Base-by-base conservation (phyloP, 1,284 basidiomycete species). In the Puccinia coronata region DNA sequence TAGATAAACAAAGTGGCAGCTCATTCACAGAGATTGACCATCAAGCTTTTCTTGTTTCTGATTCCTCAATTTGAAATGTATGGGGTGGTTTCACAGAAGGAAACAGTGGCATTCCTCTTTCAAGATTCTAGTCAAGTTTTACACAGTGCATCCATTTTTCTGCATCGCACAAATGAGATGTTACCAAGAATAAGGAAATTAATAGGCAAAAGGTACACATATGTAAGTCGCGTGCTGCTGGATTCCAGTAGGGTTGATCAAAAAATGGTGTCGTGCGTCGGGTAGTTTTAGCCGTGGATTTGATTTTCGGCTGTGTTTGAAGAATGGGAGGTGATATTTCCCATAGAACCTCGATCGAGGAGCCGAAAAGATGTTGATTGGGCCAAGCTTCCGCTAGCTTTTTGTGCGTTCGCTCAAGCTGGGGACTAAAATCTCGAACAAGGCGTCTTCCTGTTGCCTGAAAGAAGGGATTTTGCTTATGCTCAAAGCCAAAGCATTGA, bases 341-440 rank as follows among this genome's bases (percentile, higher is more conserved):
- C 1, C 18, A 63, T 41, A 36, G 5, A 36, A 36, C 14, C 59
- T 34, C 36, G 14, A 31, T 6, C 31, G 6, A 14, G n/a, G 36
- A 16, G 11, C 9, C 23, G 43, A 49, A 16, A 34, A 34, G 36
- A 39, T 34, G 11, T n/a, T 14, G 43, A n/a, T 25, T 55, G 49
- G 36, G 49, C 51, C 11, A 67, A 67, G 23, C 59, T 1, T 12
- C 34, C 47, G 28, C 67, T 28, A 67, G 14, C 31, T 77, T n/a
- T 70, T 39, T 18, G n/a, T 41, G 36, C 47, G 51, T 28, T 79
- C 55, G 41, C 61, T 53, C 55, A 79, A 49, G 53, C 51, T 57
- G 36, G 76, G 76, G 36, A 79, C 65, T 28, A 79, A 70, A n/a
- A 79, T 55, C 28, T 55, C 51, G 55, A 79, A 79, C 4, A 79